These are phyloP conservation scores for Paragyromitra xinjiangensis DNA, from an alignment of 495 filamentous ascomycete genomes.

Conservation along the genomic window DNA sequence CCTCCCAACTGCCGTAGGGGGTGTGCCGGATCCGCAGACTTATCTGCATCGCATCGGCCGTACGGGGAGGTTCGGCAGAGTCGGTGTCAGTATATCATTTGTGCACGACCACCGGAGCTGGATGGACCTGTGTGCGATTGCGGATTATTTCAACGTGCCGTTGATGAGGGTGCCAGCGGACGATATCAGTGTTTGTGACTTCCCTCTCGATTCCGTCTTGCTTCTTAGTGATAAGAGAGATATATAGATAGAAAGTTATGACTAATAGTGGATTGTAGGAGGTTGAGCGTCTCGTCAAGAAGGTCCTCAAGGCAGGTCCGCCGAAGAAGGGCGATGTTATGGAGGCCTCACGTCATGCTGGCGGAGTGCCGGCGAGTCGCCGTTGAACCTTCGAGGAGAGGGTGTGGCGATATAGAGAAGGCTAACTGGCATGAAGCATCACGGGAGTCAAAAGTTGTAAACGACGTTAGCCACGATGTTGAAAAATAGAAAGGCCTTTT, in stretches of 20 bases:
- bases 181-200: slow-evolving; percentile 52
- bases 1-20: slow-evolving; percentile 64
- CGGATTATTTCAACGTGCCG: slow-evolving; percentile 59
- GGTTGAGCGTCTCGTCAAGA: slow-evolving; percentile 52
- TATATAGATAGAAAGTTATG: neutral
- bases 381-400: neutral
- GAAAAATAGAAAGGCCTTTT: neutral
- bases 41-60: slow-evolving; percentile 98
- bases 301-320: slow-evolving; percentile 46
- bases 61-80: slow-evolving; percentile 94
- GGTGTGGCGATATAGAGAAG: neutral
- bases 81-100: slow-evolving; percentile 91
- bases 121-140: slow-evolving; percentile 77
- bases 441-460: neutral
- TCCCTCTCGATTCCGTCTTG: neutral
- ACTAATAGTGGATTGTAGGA: slow-evolving; percentile 38
- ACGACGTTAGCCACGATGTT: neutral
- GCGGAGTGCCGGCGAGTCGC: neutral
- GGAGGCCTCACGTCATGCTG: slow-evolving; percentile 35
- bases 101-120: slow-evolving; percentile 80
- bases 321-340: slow-evolving; percentile 34
- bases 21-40: slow-evolving; percentile 80
- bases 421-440: neutral
- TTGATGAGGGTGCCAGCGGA: slow-evolving; percentile 53
- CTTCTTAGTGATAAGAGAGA: neutral